Conservation (phyloP, 805 yeast genomes). For the Candida broadrunensis region DNA sequence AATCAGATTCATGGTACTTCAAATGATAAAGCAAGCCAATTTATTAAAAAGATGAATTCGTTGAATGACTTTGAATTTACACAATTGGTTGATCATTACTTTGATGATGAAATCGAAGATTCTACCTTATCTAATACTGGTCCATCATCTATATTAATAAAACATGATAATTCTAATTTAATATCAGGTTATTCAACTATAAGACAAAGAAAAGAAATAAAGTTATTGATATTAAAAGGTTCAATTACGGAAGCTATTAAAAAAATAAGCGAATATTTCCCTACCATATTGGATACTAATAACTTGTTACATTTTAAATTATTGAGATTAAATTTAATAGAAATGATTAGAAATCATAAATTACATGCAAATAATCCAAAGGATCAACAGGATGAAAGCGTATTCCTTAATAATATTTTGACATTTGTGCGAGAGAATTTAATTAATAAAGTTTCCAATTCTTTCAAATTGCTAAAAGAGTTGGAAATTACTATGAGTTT, state of each 20-base stretch:
- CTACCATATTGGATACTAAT: slow-evolving; percentile 62
- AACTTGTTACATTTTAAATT: slow-evolving; percentile 69
- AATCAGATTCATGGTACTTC: neutral
- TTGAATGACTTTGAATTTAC: slow-evolving; percentile 13
- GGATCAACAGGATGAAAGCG: slow-evolving; percentile 34
- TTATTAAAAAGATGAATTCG: slow-evolving; percentile 2
- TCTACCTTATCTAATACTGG: neutral
- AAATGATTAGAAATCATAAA: slow-evolving; percentile 64
- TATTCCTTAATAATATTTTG: slow-evolving; percentile 53
- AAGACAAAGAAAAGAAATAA: slow-evolving; percentile 50
- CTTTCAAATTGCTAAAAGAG: slow-evolving; percentile 60
- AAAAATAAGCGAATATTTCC: slow-evolving; percentile 56
- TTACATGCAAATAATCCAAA: slow-evolving; percentile 8
- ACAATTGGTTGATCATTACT: slow-evolving; percentile 6
- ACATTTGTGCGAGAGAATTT: slow-evolving; percentile 60
- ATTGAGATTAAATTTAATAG: slow-evolving; percentile 70
- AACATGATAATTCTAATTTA: slow-evolving; percentile 8
- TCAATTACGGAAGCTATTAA: slow-evolving; percentile 57
- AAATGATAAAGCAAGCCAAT: slow-evolving; percentile 4
- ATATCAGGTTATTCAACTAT: slow-evolving; percentile 49
- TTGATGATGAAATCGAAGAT: slow-evolving; percentile 4
- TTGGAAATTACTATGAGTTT: slow-evolving; percentile 83
- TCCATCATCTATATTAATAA: neutral
- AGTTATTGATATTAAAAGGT: slow-evolving; percentile 54
- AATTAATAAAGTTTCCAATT: slow-evolving; percentile 58